A percentile compares a stretch with the other conserved stretches of the same genome.
These are phyloP conservation scores for Hypoxylon lenormandii DNA, from an alignment of 495 filamentous ascomycete genomes.

Conservation along the genomic window DNA sequence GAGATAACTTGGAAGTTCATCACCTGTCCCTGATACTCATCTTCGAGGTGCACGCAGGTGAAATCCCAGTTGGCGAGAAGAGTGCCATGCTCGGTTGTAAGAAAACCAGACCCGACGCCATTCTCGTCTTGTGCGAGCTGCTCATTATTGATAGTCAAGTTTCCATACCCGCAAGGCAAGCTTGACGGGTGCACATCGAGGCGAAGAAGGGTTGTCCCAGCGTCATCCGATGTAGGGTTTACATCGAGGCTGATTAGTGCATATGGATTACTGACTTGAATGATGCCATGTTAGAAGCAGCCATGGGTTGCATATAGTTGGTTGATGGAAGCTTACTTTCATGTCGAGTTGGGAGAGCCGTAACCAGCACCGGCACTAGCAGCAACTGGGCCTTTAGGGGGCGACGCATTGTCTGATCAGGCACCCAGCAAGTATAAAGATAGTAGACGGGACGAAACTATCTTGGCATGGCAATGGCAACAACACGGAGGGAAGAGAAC, in stretches of 20 bases:
- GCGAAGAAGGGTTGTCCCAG: slow-evolving; percentile 48
- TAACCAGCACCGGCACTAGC: slow-evolving; percentile 50
- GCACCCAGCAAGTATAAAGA: slow-evolving; percentile 24
- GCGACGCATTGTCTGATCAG: slow-evolving; percentile 52
- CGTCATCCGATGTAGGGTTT: slow-evolving; percentile 16
- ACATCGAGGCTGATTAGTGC: slow-evolving; percentile 44
- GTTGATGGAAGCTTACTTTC: slow-evolving; percentile 19
- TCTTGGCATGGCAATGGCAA: slow-evolving; percentile 36
- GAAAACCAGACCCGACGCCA: slow-evolving; percentile 48
- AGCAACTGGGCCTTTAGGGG: slow-evolving; percentile 45
- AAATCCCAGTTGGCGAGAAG: slow-evolving; percentile 61
- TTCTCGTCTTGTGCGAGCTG: slow-evolving; percentile 50
- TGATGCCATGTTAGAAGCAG: slow-evolving; percentile 26
- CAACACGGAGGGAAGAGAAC: slow-evolving; percentile 8
- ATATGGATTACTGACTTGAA: slow-evolving; percentile 16
- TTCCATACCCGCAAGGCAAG: slow-evolving; percentile 54
- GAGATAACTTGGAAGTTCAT: slow-evolving; percentile 61
- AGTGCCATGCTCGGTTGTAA: slow-evolving; percentile 46
- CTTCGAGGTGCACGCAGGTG: slow-evolving; percentile 58
- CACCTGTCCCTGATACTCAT: slow-evolving; percentile 58
- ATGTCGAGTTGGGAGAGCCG: slow-evolving; percentile 32
- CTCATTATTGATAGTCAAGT: slow-evolving; percentile 53
- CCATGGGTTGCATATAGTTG: slow-evolving; percentile 13
- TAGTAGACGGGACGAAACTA: slow-evolving; percentile 14
- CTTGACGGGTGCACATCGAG: slow-evolving; percentile 52